Percentiles rank a stretch among this genome's conserved stretches.
phyloP scores from a whole-genome alignment of 331 rosid species.

The Ulmus americana region DNA sequence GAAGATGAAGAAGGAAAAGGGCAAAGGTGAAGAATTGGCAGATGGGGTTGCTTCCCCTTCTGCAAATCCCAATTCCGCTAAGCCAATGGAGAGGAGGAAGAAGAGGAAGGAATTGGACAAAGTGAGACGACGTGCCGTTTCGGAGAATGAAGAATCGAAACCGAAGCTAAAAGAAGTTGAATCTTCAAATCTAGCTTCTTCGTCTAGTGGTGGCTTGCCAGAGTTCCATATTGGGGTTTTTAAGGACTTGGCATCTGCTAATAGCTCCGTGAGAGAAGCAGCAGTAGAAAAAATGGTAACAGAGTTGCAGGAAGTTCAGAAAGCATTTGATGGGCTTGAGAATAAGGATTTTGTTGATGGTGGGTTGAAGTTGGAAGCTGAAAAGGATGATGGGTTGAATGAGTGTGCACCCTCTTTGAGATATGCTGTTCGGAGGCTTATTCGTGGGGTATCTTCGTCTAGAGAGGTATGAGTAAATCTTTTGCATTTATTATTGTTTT shows the following conservation, averaged over 20 bases:
- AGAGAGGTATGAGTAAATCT: conserved; percentile 55
- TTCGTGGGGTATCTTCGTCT: conserved; percentile 89
- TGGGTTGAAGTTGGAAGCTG: conserved; percentile 78
- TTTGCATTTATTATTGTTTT: not conserved
- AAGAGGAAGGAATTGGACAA: conserved; percentile 73
- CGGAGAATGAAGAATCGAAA: conserved; percentile 13
- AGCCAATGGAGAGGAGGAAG: conserved; percentile 82
- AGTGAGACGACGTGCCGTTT: conserved; percentile 31
- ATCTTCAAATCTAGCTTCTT: not conserved
- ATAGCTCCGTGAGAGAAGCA: conserved; percentile 42
- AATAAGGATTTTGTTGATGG: conserved; percentile 50
- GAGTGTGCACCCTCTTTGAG: conserved; percentile 84
- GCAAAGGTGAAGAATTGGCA: conserved; percentile 24
- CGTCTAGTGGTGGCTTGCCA: conserved; percentile 34
- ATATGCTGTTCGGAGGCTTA: conserved; percentile 80
- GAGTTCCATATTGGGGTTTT: conserved; percentile 88
- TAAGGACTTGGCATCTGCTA: conserved; percentile 64
- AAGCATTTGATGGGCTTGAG: conserved; percentile 51
- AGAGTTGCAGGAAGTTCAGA: conserved; percentile 74
- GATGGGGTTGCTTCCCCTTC: conserved; percentile 27
- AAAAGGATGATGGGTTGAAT: conserved; percentile 84
- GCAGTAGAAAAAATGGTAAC: conserved; percentile 56
- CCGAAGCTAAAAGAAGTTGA: conserved; percentile 16
- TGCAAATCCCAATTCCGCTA: conserved; percentile 23
- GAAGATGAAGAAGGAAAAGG: conserved; percentile 31